phyloP scores from a whole-genome alignment of 257 asterid species.

The Perilla frutescens region DNA sequence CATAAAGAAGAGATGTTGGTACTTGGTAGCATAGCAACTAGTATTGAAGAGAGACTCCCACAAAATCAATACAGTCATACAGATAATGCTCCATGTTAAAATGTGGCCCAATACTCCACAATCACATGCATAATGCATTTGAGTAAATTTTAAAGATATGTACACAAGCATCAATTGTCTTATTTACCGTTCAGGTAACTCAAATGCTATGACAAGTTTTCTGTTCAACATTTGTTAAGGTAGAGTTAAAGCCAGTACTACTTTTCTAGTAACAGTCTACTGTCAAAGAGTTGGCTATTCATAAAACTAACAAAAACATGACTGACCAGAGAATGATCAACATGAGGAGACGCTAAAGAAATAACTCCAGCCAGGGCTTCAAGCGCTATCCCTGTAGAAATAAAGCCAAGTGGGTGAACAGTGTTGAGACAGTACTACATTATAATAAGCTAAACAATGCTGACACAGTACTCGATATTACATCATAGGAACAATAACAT shows the following conservation, averaged over 20 bases:
- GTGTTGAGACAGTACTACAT: constrained; percentile 22
- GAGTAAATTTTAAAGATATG: constrained; percentile 8
- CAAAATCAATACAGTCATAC: constrained; percentile 20
- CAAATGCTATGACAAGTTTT: constrained; percentile 12
- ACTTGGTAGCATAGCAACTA: not conserved
- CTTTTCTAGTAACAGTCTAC: not conserved
- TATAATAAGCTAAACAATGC: constrained; percentile 18
- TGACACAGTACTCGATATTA: not conserved
- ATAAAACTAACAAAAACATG: constrained; percentile 22
- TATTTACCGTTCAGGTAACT: constrained; percentile 17
- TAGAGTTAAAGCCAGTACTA: constrained; percentile 16
- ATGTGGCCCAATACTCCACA: constrained; percentile 9
- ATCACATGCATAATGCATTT: constrained; percentile 21
- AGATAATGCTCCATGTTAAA: not conserved
- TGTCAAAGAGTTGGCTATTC: not conserved
- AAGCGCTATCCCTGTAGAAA: constrained; percentile 78
- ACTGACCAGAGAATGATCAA: constrained; percentile 79
- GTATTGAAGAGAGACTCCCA: constrained; percentile 19
- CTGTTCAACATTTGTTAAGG: too few species aligned
- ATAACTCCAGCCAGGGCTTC: constrained; percentile 89
- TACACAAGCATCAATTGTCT: constrained; percentile 25
- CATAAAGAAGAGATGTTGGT: not conserved
- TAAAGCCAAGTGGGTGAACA: constrained; percentile 21
- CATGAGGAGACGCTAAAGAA: constrained; percentile 76
- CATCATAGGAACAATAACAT: not conserved